Evolutionary conservation across 1,284 basidiomycete genomes (phyloP), one percentile per base, ranked within the genome.

Genomic region (Papiliotrema nemorosa): DNA sequence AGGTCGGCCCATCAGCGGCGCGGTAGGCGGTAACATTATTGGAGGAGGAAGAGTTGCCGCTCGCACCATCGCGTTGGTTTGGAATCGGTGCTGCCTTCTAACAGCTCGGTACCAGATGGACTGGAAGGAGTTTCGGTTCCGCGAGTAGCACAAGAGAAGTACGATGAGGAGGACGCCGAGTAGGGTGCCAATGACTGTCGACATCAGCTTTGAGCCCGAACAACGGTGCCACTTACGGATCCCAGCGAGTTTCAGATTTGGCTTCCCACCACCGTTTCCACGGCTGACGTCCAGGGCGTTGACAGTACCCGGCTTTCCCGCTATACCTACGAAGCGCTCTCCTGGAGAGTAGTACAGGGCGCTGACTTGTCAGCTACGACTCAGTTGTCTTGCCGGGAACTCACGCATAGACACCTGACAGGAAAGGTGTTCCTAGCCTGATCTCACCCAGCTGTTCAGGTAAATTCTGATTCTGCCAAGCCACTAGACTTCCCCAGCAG

Each of bases 401-500:
- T 59, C 53, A 74, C 72, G 65, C 44, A 47, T 73, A 75, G 3
- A 72, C 58, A 0, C 65, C 64, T 7, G 62, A 59, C 49, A 75
- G 50, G 57, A 75, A 75, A 0, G 70, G 64, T 2, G 67, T 65
- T 6, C 73, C 73, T 12, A 75, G 53, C 24, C 70, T 47, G 20
- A 75, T 59, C 49, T 68, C 65, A 10, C 69, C 70, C 2, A 50
- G 44, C 22, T 40, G 16, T 5, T 70, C 71, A 0, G 71, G 62
- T 6, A 63, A 18, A 46, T 66, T 69, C 0, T 58, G 63, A 25
- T 63, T 61, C 16, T 57, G 50, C 73, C 73, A 73, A 1, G 70
- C 62, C 1, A 68, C 58, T 1, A 75, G 42, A n/a, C 55, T 59
- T 16, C 60, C 50, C 66, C 68, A 72, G 53, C 73, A 75, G 2